A percentile compares a stretch with the other conserved stretches of the same genome.
Evolutionary conservation across 768 basidiomycete species (phyloP).

Genomic region (Russula compacta): DNA sequence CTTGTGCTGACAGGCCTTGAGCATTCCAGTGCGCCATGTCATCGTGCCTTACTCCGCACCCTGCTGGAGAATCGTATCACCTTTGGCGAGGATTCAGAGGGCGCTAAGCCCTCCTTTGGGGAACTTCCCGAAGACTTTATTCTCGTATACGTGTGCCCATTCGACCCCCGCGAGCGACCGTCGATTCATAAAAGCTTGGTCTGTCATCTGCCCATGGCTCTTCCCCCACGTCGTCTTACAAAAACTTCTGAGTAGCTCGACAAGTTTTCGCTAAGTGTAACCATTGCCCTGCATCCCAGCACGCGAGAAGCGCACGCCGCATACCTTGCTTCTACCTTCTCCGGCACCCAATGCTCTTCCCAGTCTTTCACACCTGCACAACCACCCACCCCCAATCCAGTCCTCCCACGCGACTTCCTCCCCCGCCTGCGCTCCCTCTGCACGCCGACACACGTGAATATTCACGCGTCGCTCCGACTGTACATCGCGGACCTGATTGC

Average conservation of each 20-base stretch:
- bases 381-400: background rate
- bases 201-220: slow-evolving; percentile 23
- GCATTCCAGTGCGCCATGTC: slow-evolving; percentile 42
- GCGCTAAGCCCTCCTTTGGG: slow-evolving; percentile 32
- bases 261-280: slow-evolving; percentile 68
- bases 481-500: slow-evolving; percentile 69
- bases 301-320: slow-evolving; percentile 24
- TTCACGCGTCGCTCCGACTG: slow-evolving; percentile 39
- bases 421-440: slow-evolving; percentile 25
- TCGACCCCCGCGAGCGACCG: slow-evolving; percentile 56
- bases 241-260: slow-evolving; percentile 47
- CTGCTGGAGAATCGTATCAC: slow-evolving; percentile 44
- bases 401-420: slow-evolving; percentile 26
- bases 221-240: background rate
- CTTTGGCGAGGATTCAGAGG: slow-evolving; percentile 32
- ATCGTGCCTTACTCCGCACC: slow-evolving; percentile 46
- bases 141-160: slow-evolving; percentile 61
- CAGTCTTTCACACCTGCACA: slow-evolving; percentile 18
- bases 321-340: slow-evolving; percentile 26
- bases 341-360: slow-evolving; percentile 23
- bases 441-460: slow-evolving; percentile 11
- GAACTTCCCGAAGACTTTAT: slow-evolving; percentile 62
- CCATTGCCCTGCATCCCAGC: slow-evolving; percentile 34
- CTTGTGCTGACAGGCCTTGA: slow-evolving; percentile 69
- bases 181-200: slow-evolving; percentile 57